Conservation (phyloP, 805 yeast genomes). For the Novakomyces olei region DNA sequence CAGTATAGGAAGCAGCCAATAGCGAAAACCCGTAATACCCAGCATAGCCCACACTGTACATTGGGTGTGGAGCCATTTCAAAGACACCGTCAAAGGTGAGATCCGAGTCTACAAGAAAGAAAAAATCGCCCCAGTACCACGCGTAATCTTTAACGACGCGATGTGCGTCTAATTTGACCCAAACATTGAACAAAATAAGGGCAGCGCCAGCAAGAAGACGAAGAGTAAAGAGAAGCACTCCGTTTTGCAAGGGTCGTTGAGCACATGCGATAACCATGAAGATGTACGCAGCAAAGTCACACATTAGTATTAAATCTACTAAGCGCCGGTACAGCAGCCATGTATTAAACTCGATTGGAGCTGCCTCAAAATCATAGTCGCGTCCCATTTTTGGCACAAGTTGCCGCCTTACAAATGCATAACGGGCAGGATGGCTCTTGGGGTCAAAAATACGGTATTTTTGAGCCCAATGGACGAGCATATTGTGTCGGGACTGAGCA, state of each 20-base stretch:
- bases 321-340: constrained; percentile 63
- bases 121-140: constrained; percentile 91
- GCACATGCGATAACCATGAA: constrained; percentile 30
- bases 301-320: constrained; percentile 67
- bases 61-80: constrained; percentile 78
- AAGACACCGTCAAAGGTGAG: constrained; percentile 73
- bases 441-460: constrained; percentile 24
- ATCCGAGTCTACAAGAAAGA: constrained; percentile 49
- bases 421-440: constrained; percentile 12
- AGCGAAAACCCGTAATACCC: constrained; percentile 73
- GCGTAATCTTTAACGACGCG: constrained; percentile 75
- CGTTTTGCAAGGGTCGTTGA: constrained; percentile 21
- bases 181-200: constrained; percentile 47
- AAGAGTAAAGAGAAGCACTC: constrained; percentile 22
- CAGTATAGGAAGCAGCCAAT: constrained; percentile 50
- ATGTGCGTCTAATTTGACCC: constrained; percentile 78
- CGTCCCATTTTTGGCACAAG: constrained; percentile 26
- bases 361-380: constrained; percentile 18
- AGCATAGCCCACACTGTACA: constrained; percentile 74
- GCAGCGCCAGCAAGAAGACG: constrained; percentile 37
- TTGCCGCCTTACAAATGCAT: constrained; percentile 25
- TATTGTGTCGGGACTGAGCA: constrained; percentile 38
- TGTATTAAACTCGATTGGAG: constrained; percentile 57
- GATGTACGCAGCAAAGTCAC: constrained; percentile 56
- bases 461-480: constrained; percentile 31